These are phyloP conservation scores for Psilocybe cubensis DNA, from an alignment of 768 basidiomycete species.

Conservation along the genomic window DNA sequence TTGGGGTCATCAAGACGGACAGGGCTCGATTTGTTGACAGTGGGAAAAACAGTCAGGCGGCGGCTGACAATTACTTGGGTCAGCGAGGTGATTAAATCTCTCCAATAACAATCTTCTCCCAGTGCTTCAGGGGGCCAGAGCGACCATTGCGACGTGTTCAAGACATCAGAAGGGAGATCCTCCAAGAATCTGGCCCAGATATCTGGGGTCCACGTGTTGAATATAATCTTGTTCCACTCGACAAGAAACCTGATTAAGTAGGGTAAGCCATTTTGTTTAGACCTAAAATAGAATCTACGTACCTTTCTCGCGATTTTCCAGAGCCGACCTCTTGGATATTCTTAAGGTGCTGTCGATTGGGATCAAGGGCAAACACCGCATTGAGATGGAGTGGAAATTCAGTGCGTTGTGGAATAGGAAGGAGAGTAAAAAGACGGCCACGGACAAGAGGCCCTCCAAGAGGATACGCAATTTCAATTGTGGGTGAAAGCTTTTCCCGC, in stretches of 20 bases:
- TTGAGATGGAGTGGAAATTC: slow-evolving; percentile 49
- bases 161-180: slow-evolving; percentile 22
- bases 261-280: neutral
- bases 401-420: slow-evolving; percentile 45
- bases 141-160: slow-evolving; percentile 3
- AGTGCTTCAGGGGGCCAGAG: slow-evolving; percentile 16
- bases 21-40: neutral
- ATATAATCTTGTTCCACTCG: slow-evolving; percentile 51
- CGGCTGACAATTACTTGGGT: neutral
- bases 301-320: slow-evolving; percentile 43
- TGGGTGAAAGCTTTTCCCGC: slow-evolving; percentile 43
- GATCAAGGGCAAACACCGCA: slow-evolving; percentile 47
- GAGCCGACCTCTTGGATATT: slow-evolving; percentile 45
- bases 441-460: slow-evolving; percentile 13
- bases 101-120: slow-evolving; percentile 15
- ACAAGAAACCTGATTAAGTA: slow-evolving; percentile 38
- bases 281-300: slow-evolving; percentile 8
- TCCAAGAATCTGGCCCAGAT: slow-evolving; percentile 41
- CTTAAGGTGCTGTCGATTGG: slow-evolving; percentile 45
- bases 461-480: slow-evolving; percentile 38
- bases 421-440: slow-evolving; percentile 49
- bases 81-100: neutral
- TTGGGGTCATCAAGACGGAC: slow-evolving; percentile 1
- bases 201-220: slow-evolving; percentile 42
- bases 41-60: slow-evolving; percentile 7